Evolutionary conservation across 2,329 filamentous ascomycete genomes (phyloP), one percentile per base, ranked within the genome.

Genomic region (Aspergillus glaucus): DNA sequence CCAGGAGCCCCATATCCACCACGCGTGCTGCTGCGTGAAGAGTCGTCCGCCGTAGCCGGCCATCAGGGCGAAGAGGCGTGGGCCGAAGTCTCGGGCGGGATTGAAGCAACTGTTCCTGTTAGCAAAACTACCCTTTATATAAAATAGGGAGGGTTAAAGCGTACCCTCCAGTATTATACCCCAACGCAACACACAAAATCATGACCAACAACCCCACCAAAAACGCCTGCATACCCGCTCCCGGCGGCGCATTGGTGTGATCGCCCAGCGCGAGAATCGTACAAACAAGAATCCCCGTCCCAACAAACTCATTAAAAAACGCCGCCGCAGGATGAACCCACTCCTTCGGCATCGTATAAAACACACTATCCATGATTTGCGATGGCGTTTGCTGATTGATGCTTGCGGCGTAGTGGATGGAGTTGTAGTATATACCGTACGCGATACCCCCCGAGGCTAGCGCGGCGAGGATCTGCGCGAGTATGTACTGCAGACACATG

Each of bases 201-300:
- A 43, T 45, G 19, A 58, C 54, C 10, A 58, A 7, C 0, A 58
- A 32, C 1, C 55, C 55, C 12, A 58, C 46, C 15, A 56, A 55
- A 14, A 71, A 68, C 0, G 67, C 61, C 26, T 67, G 62, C 68
- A 68, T 70, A 50, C 68, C 68, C 8, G 70, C 70, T 1, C 72
- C 71, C 1, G 72, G 72, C 2, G 73, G 72, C 0, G 69, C 65
- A 47, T 75, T 75, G 9, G 62, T 62, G 39, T 74, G 69, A 44
- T 75, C 73, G 14, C 71, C 67, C 39, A 71, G 49, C 0, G 68
- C 68, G 10, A 71, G 51, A 21, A 71, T 61, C 1, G 58, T 61
- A 3, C 64, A 59, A 6, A 63, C 51, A 6, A 64, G 40, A 3
- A 68, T 64, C 1, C 60, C 66, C 7, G 63, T 63, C 1, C 61